Evolutionary conservation across 108 stramenopile species (phyloP).

Genomic region (Aurantiochytrium sp.): DNA sequence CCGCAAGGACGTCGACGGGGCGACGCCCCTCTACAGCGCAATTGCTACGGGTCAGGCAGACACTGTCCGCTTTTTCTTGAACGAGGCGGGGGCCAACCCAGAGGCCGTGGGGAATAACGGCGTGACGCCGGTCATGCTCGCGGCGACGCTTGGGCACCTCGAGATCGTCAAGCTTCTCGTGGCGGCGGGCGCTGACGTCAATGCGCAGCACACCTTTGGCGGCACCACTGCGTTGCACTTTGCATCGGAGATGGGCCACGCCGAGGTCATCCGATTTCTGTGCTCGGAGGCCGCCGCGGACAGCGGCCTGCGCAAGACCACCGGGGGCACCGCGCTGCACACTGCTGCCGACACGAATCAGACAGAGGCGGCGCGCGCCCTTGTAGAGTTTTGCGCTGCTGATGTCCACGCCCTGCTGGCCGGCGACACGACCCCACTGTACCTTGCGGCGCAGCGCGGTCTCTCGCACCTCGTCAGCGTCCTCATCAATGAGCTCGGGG

Average conservation of each 20-base stretch:
- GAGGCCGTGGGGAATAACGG: background rate
- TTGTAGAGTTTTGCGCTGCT: background rate
- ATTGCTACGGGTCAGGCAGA: background rate
- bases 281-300: background rate
- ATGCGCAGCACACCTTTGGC: background rate
- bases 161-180: background rate
- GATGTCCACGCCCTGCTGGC: slow-evolving; percentile 21
- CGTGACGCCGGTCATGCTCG: background rate
- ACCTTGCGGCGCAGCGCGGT: slow-evolving; percentile 12
- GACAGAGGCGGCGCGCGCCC: background rate
- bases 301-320: background rate
- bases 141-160: background rate
- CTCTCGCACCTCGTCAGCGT: background rate
- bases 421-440: background rate
- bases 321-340: background rate
- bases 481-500: background rate
- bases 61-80: background rate
- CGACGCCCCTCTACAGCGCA: background rate
- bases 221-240: background rate
- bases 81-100: background rate
- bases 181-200: background rate
- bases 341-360: background rate
- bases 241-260: slow-evolving; percentile 20
- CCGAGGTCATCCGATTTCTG: background rate
- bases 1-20: background rate